A percentile compares a stretch with the other conserved stretches of the same genome.
Evolutionary conservation across 345 rosid species (phyloP).

Genomic region (Syzygium aqueum): DNA sequence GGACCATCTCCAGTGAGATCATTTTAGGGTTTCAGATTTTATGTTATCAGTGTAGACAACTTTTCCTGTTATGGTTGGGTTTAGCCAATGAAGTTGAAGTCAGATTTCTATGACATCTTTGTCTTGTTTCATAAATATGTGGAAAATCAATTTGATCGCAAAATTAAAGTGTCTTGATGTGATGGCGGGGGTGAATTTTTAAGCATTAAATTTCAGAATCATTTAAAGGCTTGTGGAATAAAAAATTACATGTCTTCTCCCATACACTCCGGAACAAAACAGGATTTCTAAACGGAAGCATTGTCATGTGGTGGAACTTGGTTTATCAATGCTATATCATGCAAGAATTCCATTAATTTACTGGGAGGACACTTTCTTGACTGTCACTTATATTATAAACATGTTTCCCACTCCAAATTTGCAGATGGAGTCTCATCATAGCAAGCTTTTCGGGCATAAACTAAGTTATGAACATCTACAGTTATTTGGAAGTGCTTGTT

Average conservation of each 20-base stretch:
- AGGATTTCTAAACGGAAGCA: background rate
- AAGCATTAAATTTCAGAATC: background rate
- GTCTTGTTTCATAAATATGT: background rate
- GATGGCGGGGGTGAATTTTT: background rate
- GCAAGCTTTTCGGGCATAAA: no score
- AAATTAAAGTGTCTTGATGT: background rate
- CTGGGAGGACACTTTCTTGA: background rate
- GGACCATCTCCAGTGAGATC: background rate
- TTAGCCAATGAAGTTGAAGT: background rate
- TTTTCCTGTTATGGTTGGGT: background rate
- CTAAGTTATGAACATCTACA: background rate
- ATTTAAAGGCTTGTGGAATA: background rate
- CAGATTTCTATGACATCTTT: background rate
- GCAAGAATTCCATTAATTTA: background rate
- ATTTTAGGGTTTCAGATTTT: background rate
- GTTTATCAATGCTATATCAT: background rate
- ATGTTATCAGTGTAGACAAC: background rate
- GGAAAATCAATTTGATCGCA: background rate
- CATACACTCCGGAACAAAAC: background rate
- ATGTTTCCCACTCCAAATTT: background rate
- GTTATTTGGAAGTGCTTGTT: background rate
- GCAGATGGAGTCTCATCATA: background rate
- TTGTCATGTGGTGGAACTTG: background rate
- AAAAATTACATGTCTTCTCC: background rate
- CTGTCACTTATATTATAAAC: background rate